Percentiles rank a stretch among this genome's conserved stretches.
phyloP scores from a whole-genome alignment of 2,329 filamentous ascomycete genomes.

The Hymenoscyphus linearis region DNA sequence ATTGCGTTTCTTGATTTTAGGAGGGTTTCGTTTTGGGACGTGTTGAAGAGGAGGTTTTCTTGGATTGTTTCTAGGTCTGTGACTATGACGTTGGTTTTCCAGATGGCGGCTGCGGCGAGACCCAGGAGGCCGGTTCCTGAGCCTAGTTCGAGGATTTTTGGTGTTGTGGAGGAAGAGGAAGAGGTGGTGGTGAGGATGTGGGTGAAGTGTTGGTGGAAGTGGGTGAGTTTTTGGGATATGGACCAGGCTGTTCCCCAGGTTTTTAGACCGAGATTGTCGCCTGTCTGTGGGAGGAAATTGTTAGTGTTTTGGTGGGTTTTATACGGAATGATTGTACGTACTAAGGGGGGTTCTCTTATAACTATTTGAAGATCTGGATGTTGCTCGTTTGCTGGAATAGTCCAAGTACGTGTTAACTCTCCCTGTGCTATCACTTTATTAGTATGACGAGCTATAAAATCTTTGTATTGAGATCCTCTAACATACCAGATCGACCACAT shows the following conservation, averaged over 20 bases:
- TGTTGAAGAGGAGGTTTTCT: conserved; percentile 30
- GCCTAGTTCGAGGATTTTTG: conserved; percentile 48
- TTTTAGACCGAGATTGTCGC: conserved; percentile 85
- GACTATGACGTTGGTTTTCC: conserved; percentile 60
- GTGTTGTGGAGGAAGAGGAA: background rate
- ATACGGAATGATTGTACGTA: background rate
- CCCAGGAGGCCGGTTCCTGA: conserved; percentile 86
- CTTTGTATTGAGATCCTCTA: too few species aligned
- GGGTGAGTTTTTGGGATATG: conserved; percentile 65
- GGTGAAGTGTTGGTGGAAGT: conserved; percentile 30
- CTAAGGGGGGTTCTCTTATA: conserved; percentile 77
- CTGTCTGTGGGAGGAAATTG: conserved; percentile 42
- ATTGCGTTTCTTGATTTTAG: conserved; percentile 51
- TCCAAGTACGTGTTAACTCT: conserved; percentile 55
- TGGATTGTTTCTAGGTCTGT: conserved; percentile 76
- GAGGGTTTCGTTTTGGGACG: conserved; percentile 40
- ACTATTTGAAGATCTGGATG: conserved; percentile 54
- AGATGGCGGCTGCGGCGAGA: conserved; percentile 70
- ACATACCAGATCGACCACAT: conserved; percentile 66
- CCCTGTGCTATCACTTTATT: conserved; percentile 49
- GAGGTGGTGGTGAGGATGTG: conserved; percentile 34
- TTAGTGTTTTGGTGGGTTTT: background rate
- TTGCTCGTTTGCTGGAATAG: conserved; percentile 42
- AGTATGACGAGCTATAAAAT: too few species aligned
- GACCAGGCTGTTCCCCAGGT: conserved; percentile 93